Percentiles rank a stretch among this genome's conserved stretches.
These are phyloP conservation scores for Akanthomyces muscarius DNA, from an alignment of 2,329 filamentous ascomycete species.

Conservation along the genomic window DNA sequence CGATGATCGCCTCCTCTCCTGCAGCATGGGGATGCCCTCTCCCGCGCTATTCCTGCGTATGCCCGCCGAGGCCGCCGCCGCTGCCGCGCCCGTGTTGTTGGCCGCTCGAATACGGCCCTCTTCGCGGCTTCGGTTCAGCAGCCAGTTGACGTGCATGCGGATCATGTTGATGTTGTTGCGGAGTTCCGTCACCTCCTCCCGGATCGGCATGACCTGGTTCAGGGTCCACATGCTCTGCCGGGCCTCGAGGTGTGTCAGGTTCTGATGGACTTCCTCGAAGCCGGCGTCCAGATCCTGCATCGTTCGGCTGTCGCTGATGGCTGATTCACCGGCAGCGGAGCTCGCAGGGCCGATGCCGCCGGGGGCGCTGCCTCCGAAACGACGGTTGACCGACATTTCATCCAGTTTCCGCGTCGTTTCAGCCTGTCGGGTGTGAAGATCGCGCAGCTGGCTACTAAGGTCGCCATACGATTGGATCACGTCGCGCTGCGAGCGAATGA, in stretches of 20 bases:
- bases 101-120: slow-evolving; percentile 40
- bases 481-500: slow-evolving; percentile 45
- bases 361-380: not conserved
- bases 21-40: slow-evolving; percentile 26
- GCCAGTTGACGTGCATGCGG: slow-evolving; percentile 57
- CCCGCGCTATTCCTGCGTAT: slow-evolving; percentile 31
- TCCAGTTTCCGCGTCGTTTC: slow-evolving; percentile 31
- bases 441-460: slow-evolving; percentile 33
- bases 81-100: slow-evolving; percentile 31
- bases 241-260: slow-evolving; percentile 54
- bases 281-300: slow-evolving; percentile 42
- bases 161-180: slow-evolving; percentile 54
- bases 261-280: slow-evolving; percentile 54
- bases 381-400: slow-evolving; percentile 39
- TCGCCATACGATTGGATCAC: slow-evolving; percentile 42
- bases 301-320: slow-evolving; percentile 46
- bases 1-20: slow-evolving; percentile 36
- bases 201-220: slow-evolving; percentile 58
- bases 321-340: slow-evolving; percentile 30
- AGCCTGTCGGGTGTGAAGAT: slow-evolving; percentile 32
- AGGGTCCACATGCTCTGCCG: slow-evolving; percentile 58
- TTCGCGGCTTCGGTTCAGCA: slow-evolving; percentile 50
- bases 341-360: too few species aligned
- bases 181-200: slow-evolving; percentile 59
- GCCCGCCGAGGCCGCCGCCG: slow-evolving; percentile 14